Evolutionary conservation across 106 monocot species (phyloP).

Genomic region (Iris macrosiphon): DNA sequence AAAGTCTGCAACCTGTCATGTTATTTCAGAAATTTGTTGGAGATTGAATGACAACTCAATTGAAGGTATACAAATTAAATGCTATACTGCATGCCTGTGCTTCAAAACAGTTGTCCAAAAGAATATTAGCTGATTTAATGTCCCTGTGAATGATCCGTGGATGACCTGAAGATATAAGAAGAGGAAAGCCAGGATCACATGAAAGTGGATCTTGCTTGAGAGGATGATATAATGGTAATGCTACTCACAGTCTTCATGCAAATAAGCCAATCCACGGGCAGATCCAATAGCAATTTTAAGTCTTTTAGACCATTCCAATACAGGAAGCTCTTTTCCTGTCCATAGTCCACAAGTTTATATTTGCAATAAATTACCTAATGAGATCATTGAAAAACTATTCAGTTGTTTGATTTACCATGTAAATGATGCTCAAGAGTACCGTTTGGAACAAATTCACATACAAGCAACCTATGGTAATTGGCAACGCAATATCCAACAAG

Average conservation of each 20-base stretch:
- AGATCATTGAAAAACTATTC: background rate
- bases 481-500: slow-evolving; percentile 75
- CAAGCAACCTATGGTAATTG: slow-evolving; percentile 59
- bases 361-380: background rate
- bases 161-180: slow-evolving; percentile 54
- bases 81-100: slow-evolving; percentile 45
- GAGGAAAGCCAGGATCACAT: background rate
- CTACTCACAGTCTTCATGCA: slow-evolving; percentile 84
- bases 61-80: background rate
- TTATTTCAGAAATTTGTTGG: too few species aligned
- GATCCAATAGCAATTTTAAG: slow-evolving; percentile 74
- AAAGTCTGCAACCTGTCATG: slow-evolving; percentile 85
- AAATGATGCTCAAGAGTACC: slow-evolving; percentile 84
- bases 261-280: slow-evolving; percentile 75
- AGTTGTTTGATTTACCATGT: slow-evolving; percentile 41
- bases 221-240: background rate
- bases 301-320: slow-evolving; percentile 77
- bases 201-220: background rate
- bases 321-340: slow-evolving; percentile 35
- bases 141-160: slow-evolving; percentile 88
- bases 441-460: slow-evolving; percentile 82
- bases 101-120: slow-evolving; percentile 76
- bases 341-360: background rate
- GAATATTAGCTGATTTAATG: slow-evolving; percentile 90
- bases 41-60: too few species aligned